phyloP scores from a whole-genome alignment of 306 rosid genomes.

The Dalbergia cochinchinensis region DNA sequence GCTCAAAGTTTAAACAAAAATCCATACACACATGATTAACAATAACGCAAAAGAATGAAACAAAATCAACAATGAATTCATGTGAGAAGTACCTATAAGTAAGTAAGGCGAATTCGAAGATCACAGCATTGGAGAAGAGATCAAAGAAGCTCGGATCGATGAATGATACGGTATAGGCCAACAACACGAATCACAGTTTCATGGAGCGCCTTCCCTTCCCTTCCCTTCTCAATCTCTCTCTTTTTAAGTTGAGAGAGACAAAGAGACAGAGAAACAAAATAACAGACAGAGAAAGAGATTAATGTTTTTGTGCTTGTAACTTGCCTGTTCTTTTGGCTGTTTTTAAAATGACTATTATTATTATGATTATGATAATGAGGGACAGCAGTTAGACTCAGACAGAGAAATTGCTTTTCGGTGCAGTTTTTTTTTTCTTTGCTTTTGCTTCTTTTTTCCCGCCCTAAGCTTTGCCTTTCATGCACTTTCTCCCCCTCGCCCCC shows the following conservation, averaged over 20 bases:
- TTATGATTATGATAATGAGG: not conserved
- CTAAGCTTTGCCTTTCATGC: slow-evolving; percentile 24
- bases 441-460: slow-evolving; percentile 41
- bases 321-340: not conserved
- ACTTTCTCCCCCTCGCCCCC: not conserved
- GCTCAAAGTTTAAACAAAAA: not conserved
- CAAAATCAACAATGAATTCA: not conserved
- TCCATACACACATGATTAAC: not conserved
- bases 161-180: not conserved
- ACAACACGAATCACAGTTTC: slow-evolving; percentile 3
- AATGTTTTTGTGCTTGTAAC: slow-evolving; percentile 13
- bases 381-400: not conserved
- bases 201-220: slow-evolving; percentile 5
- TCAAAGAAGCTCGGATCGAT: not conserved
- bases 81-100: slow-evolving; percentile 36
- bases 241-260: not conserved
- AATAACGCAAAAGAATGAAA: slow-evolving; percentile 21
- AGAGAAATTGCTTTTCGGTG: slow-evolving; percentile 43
- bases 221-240: not conserved
- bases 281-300: not conserved
- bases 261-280: not conserved
- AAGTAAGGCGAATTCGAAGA: not conserved
- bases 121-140: slow-evolving; percentile 26
- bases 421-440: slow-evolving; percentile 23
- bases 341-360: slow-evolving; percentile 16